A percentile compares a stretch with the other conserved stretches of the same genome.
Evolutionary conservation across 2,329 filamentous ascomycete species (phyloP).

Genomic region (Fusarium sublunatum): DNA sequence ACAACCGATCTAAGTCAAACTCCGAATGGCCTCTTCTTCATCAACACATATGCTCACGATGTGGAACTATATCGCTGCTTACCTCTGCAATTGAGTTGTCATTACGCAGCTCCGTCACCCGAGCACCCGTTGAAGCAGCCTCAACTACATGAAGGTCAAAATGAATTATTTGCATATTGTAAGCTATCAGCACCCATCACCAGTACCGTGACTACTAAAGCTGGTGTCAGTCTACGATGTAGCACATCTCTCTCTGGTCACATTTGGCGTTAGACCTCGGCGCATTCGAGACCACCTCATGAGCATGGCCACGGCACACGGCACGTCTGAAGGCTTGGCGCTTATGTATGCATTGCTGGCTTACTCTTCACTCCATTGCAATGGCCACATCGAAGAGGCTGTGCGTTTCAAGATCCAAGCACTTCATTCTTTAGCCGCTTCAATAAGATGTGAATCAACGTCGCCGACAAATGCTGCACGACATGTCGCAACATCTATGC

Average conservation of each 20-base stretch:
- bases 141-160: background rate
- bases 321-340: slow-evolving; percentile 10
- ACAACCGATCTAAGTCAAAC: background rate
- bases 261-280: slow-evolving; percentile 6
- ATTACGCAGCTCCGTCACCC: fast-evolving
- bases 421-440: slow-evolving; percentile 19
- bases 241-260: slow-evolving; percentile 27
- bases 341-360: slow-evolving; percentile 35
- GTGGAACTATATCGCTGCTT: slow-evolving; percentile 7
- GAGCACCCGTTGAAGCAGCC: background rate
- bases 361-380: slow-evolving; percentile 28
- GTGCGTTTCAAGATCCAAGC: slow-evolving; percentile 32
- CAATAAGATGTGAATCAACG: background rate
- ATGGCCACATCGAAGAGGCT: slow-evolving; percentile 15
- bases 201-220: background rate
- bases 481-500: slow-evolving; percentile 39
- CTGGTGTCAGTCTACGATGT: slow-evolving; percentile 6
- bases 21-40: slow-evolving; percentile 4
- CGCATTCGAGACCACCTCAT: slow-evolving; percentile 30
- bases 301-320: slow-evolving; percentile 9
- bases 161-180: slow-evolving; percentile 33
- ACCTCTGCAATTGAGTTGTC: background rate
- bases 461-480: slow-evolving; percentile 14
- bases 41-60: slow-evolving; percentile 34
- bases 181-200: background rate